A percentile compares a stretch with the other conserved stretches of the same genome.
Conservation (phyloP, 1,284 basidiomycete species). For the Clitocybe nebularis region DNA sequence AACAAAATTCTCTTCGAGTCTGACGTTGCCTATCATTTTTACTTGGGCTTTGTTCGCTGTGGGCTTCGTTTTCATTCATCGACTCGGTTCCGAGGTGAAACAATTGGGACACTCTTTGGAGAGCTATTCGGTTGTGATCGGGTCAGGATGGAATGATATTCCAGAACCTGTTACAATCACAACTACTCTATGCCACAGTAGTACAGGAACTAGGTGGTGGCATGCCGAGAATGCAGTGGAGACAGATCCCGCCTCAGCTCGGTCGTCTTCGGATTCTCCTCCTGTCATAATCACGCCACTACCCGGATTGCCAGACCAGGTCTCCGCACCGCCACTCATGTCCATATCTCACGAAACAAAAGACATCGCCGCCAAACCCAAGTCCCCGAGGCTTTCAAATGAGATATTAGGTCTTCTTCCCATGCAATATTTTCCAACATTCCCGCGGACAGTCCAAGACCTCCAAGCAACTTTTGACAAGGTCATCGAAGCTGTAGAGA, state of each 20-base stretch:
- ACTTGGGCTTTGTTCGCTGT: conserved; percentile 30
- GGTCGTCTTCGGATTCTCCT: conserved; percentile 6
- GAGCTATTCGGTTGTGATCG: conserved; percentile 20
- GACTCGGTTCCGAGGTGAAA: conserved; percentile 34
- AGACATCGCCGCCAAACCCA: background rate
- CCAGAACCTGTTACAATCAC: conserved; percentile 34
- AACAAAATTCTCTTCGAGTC: conserved; percentile 8
- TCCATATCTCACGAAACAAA: background rate
- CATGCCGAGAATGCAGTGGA: conserved; percentile 16
- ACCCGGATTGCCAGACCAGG: too few relatives aligned
- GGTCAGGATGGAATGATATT: conserved; percentile 20
- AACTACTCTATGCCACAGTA: conserved; percentile 29
- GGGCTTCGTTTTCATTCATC: conserved; percentile 29
- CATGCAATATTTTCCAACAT: conserved; percentile 19
- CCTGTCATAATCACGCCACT: background rate
- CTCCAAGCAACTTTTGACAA: conserved; percentile 19
- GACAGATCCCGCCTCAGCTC: conserved; percentile 1
- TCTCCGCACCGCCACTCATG: conserved; percentile 1
- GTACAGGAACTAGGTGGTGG: conserved; percentile 15
- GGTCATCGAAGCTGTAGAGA: conserved; percentile 32
- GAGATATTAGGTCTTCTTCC: conserved; percentile 19
- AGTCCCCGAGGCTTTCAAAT: background rate
- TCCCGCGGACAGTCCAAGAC: conserved; percentile 23
- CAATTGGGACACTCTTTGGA: conserved; percentile 33
- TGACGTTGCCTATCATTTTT: conserved; percentile 22